These are phyloP conservation scores for Diplodia seriata DNA, from an alignment of 2,329 filamentous ascomycete genomes.

Conservation along the genomic window DNA sequence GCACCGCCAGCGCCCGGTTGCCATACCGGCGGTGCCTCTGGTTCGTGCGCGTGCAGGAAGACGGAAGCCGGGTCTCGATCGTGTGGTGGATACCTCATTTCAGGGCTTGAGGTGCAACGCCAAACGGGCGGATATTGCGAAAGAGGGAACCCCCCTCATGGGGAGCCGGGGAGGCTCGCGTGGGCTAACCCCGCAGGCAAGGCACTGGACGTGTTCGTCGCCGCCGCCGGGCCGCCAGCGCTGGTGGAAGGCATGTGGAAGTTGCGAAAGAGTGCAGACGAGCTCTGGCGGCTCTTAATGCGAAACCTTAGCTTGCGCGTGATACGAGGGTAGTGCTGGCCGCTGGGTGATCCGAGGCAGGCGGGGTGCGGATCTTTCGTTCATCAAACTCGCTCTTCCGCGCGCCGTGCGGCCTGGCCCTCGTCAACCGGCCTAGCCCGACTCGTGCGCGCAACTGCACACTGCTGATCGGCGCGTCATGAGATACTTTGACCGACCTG, in stretches of 20 bases:
- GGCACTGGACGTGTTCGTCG: conserved; percentile 3
- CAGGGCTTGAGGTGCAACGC: conserved; percentile 16
- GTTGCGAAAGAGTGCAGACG: conserved; percentile 27
- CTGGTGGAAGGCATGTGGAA: conserved; percentile 26
- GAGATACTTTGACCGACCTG: conserved; percentile 22
- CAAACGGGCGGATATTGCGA: conserved; percentile 25
- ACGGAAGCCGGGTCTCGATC: conserved; percentile 23
- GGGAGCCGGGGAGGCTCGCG: conserved; percentile 22
- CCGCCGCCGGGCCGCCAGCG: conserved; percentile 8
- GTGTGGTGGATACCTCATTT: conserved; percentile 27
- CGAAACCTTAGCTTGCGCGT: conserved; percentile 29
- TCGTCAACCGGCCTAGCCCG: conserved; percentile 25
- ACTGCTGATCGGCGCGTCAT: conserved; percentile 26
- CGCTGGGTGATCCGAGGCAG: conserved; percentile 26
- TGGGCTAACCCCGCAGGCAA: conserved; percentile 27
- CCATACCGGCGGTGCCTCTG: not conserved
- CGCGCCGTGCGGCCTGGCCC: conserved; percentile 20
- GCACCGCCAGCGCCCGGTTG: not conserved
- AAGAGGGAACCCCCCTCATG: conserved; percentile 23
- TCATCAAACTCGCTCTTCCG: conserved; percentile 30
- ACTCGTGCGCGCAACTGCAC: conserved; percentile 12
- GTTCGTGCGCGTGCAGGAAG: conserved; percentile 21
- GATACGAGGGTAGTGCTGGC: conserved; percentile 25
- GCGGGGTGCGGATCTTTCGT: conserved; percentile 28
- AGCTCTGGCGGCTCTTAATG: conserved; percentile 24